Percentiles rank a stretch among this genome's conserved stretches.
Conservation (phyloP, 768 basidiomycete species). For the Leccinum uliginosum region DNA sequence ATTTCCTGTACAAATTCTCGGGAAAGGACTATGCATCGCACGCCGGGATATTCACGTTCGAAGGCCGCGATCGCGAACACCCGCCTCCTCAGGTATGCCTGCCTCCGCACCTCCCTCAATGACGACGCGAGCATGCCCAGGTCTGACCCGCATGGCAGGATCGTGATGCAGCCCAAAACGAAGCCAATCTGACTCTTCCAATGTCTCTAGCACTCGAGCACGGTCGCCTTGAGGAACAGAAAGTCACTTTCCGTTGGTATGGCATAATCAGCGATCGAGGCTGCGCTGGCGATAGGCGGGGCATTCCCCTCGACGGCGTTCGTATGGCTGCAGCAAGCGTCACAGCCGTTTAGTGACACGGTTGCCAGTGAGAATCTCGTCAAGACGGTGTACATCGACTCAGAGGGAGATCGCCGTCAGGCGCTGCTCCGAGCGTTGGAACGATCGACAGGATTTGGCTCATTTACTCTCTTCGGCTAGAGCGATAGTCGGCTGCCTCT, state of each 20-base stretch:
- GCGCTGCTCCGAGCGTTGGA: slow-evolving; percentile 45
- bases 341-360: slow-evolving; percentile 78
- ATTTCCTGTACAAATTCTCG: slow-evolving; percentile 60
- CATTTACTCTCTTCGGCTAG: too few relatives aligned
- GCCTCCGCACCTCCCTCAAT: slow-evolving; percentile 43
- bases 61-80: slow-evolving; percentile 70
- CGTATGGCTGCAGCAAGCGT: slow-evolving; percentile 66
- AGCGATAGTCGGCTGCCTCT: too few relatives aligned
- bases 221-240: slow-evolving; percentile 58
- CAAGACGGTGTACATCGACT: slow-evolving; percentile 73
- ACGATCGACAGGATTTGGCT: too few relatives aligned
- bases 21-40: slow-evolving; percentile 66
- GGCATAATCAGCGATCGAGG: slow-evolving; percentile 45
- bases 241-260: slow-evolving; percentile 50
- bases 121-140: slow-evolving; percentile 50
- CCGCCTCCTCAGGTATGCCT: slow-evolving; percentile 67
- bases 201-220: slow-evolving; percentile 68
- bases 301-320: slow-evolving; percentile 73
- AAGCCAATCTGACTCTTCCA: slow-evolving; percentile 57
- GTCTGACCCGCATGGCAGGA: slow-evolving; percentile 26
- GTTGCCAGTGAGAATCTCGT: slow-evolving; percentile 71
- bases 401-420: slow-evolving; percentile 46
- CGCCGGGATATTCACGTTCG: slow-evolving; percentile 62
- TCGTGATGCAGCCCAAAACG: slow-evolving; percentile 36
- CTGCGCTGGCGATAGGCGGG: slow-evolving; percentile 37